A percentile compares a stretch with the other conserved stretches of the same genome.
phyloP scores from a whole-genome alignment of 148 eudicot genomes.

The Euryodendron excelsum region DNA sequence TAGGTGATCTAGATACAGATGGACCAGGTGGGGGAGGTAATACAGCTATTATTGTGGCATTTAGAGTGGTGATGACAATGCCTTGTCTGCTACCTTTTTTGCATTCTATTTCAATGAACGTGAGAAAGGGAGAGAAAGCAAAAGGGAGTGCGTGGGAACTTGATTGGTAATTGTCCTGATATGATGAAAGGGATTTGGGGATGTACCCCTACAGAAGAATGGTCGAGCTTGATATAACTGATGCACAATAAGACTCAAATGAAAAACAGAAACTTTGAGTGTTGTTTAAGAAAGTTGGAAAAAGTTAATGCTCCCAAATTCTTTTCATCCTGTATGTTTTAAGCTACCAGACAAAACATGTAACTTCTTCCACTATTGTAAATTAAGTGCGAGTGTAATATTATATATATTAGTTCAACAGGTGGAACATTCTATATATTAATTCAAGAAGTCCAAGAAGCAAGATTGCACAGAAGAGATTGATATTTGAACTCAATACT shows the following conservation, averaged over 20 bases:
- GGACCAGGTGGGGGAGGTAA: not conserved
- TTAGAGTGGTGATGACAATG: not conserved
- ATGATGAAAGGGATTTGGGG: not conserved
- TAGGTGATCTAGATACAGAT: not conserved
- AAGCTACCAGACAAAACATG: not conserved
- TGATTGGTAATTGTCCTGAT: not conserved
- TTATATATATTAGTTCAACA: not conserved
- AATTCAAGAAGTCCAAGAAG: constrained; percentile 1
- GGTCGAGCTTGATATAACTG: not conserved
- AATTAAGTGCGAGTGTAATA: not conserved
- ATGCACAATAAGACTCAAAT: not conserved
- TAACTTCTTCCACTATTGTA: not conserved
- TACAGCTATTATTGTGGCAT: not conserved
- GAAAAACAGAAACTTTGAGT: not conserved
- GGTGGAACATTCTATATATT: too few relatives aligned
- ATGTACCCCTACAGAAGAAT: not conserved
- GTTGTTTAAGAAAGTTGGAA: not conserved
- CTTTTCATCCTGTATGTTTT: not conserved
- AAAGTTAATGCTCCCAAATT: not conserved
- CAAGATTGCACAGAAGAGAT: not conserved
- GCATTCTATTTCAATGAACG: not conserved
- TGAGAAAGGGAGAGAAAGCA: not conserved
- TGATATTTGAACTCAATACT: constrained; percentile 19
- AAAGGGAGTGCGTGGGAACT: not conserved
- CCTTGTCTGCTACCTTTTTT: not conserved